Percentiles rank a stretch among this genome's conserved stretches.
Conservation (phyloP, 176 grass and related monocot species). For the Cymbopogon citratus region DNA sequence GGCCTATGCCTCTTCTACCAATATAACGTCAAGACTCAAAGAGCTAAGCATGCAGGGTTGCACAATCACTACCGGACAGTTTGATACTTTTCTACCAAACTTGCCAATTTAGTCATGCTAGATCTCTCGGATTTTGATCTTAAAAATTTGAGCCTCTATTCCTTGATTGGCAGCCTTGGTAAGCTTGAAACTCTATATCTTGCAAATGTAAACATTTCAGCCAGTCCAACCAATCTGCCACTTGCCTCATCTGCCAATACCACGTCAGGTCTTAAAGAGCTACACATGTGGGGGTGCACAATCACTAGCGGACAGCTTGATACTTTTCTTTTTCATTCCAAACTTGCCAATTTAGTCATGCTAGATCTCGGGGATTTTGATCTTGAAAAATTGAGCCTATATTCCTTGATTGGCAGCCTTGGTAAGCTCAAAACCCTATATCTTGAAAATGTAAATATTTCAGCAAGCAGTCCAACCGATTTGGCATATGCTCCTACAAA, state of each 20-base stretch:
- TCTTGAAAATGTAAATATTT: constrained; percentile 10
- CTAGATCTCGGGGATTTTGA: background rate
- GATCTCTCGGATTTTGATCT: background rate
- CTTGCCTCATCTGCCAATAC: background rate
- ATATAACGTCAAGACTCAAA: constrained; percentile 16
- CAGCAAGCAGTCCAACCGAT: background rate
- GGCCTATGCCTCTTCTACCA: background rate
- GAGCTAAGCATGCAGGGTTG: background rate
- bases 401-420: constrained; percentile 29
- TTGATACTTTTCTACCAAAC: background rate
- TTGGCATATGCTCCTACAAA: too few relatives aligned
- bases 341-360: background rate
- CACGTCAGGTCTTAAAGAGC: constrained; percentile 11
- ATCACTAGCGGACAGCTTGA: constrained; percentile 19
- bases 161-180: constrained; percentile 31
- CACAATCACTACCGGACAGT: constrained; percentile 3
- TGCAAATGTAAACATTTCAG: background rate
- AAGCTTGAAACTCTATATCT: constrained; percentile 31
- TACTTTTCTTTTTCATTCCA: background rate
- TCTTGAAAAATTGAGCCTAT: constrained; percentile 1
- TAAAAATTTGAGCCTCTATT: background rate
- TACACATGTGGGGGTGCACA: background rate
- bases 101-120: background rate
- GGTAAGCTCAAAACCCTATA: constrained; percentile 27
- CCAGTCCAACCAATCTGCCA: background rate